A percentile compares a stretch with the other conserved stretches of the same genome.
These are phyloP conservation scores for Papiliotrema terrestris DNA, from an alignment of 1,284 basidiomycete genomes.

Conservation along the genomic window DNA sequence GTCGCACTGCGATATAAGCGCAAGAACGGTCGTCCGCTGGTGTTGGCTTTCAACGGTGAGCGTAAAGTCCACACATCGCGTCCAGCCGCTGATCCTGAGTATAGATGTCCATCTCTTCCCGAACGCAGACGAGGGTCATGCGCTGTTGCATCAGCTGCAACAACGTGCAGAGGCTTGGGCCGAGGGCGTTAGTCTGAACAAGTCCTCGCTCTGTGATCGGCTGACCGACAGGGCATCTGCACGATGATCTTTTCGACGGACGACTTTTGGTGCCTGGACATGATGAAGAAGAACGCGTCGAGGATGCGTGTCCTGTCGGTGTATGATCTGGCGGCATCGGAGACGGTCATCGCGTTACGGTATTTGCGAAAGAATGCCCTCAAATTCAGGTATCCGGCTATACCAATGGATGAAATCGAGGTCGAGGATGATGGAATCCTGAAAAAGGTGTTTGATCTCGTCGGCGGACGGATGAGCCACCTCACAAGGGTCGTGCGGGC, in stretches of 20 bases:
- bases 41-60: conserved; percentile 65
- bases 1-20: conserved; percentile 65
- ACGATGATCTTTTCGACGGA: conserved; percentile 77
- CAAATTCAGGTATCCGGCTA: conserved; percentile 9
- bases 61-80: too few relatives aligned
- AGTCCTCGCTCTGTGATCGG: background rate
- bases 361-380: conserved; percentile 53
- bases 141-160: conserved; percentile 75
- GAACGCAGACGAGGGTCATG: conserved; percentile 71
- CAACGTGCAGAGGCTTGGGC: conserved; percentile 81
- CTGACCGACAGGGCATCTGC: conserved; percentile 57
- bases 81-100: conserved; percentile 3
- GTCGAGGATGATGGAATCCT: conserved; percentile 50
- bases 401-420: conserved; percentile 18
- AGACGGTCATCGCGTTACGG: conserved; percentile 61
- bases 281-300: conserved; percentile 59
- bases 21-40: conserved; percentile 62
- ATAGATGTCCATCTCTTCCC: conserved; percentile 67
- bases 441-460: conserved; percentile 57
- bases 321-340: conserved; percentile 62
- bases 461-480: conserved; percentile 75
- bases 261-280: conserved; percentile 62
- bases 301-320: conserved; percentile 74
- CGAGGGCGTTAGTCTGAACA: conserved; percentile 59
- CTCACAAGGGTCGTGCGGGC: conserved; percentile 62